Conservation (phyloP, 2,329 filamentous ascomycete genomes). For the Penicillium brasilianum region DNA sequence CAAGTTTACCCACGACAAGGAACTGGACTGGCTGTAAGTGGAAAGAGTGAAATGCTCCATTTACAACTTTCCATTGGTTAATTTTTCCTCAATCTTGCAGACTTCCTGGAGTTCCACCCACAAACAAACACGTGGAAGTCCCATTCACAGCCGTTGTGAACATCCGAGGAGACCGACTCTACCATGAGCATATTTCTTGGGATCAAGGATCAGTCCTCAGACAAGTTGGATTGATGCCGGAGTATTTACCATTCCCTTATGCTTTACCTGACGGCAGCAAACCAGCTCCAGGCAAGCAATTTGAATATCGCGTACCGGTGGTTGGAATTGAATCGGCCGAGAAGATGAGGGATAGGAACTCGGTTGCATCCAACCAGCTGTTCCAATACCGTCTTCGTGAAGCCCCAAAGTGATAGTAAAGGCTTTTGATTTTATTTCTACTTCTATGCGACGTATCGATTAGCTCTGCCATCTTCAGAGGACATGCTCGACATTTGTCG, state of each 20-base stretch:
- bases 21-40: slow-evolving; percentile 7
- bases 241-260: slow-evolving; percentile 66
- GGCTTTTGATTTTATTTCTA: neutral
- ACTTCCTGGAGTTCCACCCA: slow-evolving; percentile 63
- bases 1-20: slow-evolving; percentile 5
- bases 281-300: slow-evolving; percentile 43
- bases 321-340: slow-evolving; percentile 59
- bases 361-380: slow-evolving; percentile 60
- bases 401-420: neutral
- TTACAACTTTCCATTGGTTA: neutral
- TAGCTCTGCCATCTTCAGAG: neutral
- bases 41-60: neutral
- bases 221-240: slow-evolving; percentile 63
- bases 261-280: slow-evolving; percentile 46
- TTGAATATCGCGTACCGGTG: slow-evolving; percentile 64
- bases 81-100: neutral
- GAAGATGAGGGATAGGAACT: slow-evolving; percentile 57
- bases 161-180: slow-evolving; percentile 68
- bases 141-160: slow-evolving; percentile 69
- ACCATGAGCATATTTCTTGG: slow-evolving; percentile 73
- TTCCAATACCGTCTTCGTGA: slow-evolving; percentile 35
- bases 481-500: neutral
- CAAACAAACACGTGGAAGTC: slow-evolving; percentile 56
- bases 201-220: slow-evolving; percentile 66
- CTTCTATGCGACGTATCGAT: neutral